phyloP scores from a whole-genome alignment of 2,329 filamentous ascomycete genomes.

The Fusarium incarnatum region DNA sequence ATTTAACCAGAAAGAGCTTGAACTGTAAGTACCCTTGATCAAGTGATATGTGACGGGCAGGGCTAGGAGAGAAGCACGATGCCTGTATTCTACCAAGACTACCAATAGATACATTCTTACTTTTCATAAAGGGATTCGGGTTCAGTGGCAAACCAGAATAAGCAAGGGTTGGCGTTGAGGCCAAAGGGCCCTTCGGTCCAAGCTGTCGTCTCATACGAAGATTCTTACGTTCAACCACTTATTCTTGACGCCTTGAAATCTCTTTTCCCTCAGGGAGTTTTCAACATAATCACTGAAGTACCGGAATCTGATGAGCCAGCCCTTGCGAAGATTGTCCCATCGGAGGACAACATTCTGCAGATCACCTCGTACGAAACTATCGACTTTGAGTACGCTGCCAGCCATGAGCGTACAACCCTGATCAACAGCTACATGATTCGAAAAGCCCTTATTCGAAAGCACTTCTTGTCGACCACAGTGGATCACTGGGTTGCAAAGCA shows the following conservation, averaged over 20 bases:
- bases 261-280: constrained; percentile 65
- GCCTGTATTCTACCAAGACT: constrained; percentile 48
- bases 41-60: constrained; percentile 18
- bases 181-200: constrained; percentile 55
- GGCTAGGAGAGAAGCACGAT: constrained; percentile 37
- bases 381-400: constrained; percentile 81
- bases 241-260: constrained; percentile 78
- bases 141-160: constrained; percentile 22
- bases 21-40: constrained; percentile 75
- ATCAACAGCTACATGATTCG: constrained; percentile 94
- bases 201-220: constrained; percentile 85
- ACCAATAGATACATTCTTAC: constrained; percentile 55
- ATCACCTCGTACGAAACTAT: constrained; percentile 88
- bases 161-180: constrained; percentile 39
- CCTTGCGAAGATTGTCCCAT: constrained; percentile 53
- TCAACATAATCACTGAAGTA: constrained; percentile 65
- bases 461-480: constrained; percentile 88
- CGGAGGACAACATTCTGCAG: constrained; percentile 70
- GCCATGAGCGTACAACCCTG: constrained; percentile 70
- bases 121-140: constrained; percentile 44
- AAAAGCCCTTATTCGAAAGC: constrained; percentile 95
- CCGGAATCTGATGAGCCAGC: constrained; percentile 49
- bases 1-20: constrained; percentile 76
- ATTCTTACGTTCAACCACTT: constrained; percentile 88
- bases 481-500: constrained; percentile 88